Evolutionary conservation across 139 green algal species (phyloP).

Genomic region (Haematococcus sp.): DNA sequence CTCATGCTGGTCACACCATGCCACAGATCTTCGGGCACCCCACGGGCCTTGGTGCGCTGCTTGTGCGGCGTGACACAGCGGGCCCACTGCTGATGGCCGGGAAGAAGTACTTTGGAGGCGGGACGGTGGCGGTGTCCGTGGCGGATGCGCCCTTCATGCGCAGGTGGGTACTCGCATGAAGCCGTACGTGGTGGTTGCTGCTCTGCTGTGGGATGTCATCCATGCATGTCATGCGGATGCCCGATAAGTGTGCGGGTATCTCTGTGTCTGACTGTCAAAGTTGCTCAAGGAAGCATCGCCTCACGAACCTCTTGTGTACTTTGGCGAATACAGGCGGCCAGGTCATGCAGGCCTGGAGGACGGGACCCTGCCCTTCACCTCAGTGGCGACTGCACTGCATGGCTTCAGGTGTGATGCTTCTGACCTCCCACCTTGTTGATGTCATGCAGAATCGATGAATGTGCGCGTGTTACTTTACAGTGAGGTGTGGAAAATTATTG

Average conservation of each 20-base stretch:
- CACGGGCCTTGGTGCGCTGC: conserved; percentile 78
- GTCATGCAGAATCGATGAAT: too few relatives aligned
- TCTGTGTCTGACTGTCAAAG: background rate
- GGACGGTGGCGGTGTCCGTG: conserved; percentile 63
- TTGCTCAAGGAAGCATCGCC: too few relatives aligned
- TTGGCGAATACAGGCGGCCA: conserved; percentile 11
- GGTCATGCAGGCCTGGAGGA: conserved; percentile 77
- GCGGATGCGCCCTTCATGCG: conserved; percentile 27
- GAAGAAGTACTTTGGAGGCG: conserved; percentile 86
- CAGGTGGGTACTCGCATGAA: background rate
- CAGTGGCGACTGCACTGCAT: conserved; percentile 50
- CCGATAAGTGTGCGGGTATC: background rate
- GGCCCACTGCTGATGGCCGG: conserved; percentile 41
- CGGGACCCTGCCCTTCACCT: conserved; percentile 80
- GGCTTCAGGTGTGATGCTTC: conserved; percentile 38
- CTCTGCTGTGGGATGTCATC: background rate
- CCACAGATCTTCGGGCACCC: conserved; percentile 14
- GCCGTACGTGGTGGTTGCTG: background rate
- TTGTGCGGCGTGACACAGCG: conserved; percentile 53
- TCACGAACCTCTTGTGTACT: background rate
- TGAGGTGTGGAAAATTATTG: too few relatives aligned
- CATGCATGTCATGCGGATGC: background rate
- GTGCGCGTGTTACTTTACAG: too few relatives aligned
- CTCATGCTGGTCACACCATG: background rate
- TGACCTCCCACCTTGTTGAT: too few relatives aligned